Percentiles rank a stretch among this genome's conserved stretches.
phyloP scores from a whole-genome alignment of 306 rosid genomes.

The Prunus mongolica region DNA sequence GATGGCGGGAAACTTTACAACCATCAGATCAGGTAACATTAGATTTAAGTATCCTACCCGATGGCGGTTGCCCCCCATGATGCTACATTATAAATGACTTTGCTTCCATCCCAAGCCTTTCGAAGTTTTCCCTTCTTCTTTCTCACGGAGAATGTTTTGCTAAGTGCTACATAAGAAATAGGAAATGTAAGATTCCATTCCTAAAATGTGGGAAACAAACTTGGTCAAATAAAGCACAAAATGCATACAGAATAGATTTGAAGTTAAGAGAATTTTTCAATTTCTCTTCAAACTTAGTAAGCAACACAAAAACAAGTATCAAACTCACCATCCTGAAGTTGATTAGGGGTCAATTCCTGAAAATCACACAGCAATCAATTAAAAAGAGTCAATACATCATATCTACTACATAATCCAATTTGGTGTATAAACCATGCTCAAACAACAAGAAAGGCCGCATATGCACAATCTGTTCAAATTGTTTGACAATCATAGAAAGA shows the following conservation, averaged over 20 bases:
- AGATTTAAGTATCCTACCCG: slow-evolving; percentile 50
- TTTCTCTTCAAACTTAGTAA: background rate
- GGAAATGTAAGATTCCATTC: slow-evolving; percentile 32
- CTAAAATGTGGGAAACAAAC: background rate
- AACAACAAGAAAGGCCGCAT: background rate
- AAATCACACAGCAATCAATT: slow-evolving; percentile 29
- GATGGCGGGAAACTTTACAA: background rate
- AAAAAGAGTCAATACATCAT: slow-evolving; percentile 3
- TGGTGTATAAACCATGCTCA: background rate
- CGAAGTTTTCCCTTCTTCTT: slow-evolving; percentile 91
- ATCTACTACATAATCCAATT: background rate
- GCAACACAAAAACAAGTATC: background rate
- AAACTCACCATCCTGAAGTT: slow-evolving; percentile 84
- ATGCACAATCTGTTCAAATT: background rate
- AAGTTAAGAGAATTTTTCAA: background rate
- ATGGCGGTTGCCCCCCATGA: slow-evolving; percentile 99
- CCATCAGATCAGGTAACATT: background rate
- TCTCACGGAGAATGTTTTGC: slow-evolving; percentile 90
- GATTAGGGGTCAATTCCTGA: slow-evolving; percentile 92
- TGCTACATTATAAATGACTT: slow-evolving; percentile 89
- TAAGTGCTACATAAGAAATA: slow-evolving; percentile 54
- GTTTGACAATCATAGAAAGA: background rate
- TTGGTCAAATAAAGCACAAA: slow-evolving; percentile 4
- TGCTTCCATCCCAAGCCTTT: slow-evolving; percentile 98
- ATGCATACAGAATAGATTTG: background rate